phyloP scores from a whole-genome alignment of 164 flowering plant species.

The Buxus sempervirens region DNA sequence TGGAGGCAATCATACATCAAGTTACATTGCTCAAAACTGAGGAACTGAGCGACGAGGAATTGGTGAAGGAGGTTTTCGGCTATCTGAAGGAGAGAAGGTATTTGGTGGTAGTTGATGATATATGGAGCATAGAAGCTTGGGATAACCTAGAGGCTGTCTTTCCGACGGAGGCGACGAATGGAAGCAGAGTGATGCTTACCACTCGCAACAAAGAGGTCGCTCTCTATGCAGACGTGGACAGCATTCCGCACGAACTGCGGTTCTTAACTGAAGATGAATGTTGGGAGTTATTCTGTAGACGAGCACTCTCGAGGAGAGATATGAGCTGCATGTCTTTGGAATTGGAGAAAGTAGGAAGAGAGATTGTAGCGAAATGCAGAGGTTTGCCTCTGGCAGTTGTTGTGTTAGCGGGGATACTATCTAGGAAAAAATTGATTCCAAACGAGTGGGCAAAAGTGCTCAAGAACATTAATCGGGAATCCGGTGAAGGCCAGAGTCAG shows the following conservation, averaged over 20 bases:
- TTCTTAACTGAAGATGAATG: neutral
- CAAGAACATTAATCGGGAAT: neutral
- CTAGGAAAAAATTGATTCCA: neutral
- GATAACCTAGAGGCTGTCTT: neutral
- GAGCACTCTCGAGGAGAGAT: neutral
- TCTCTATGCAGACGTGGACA: neutral
- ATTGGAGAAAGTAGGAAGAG: neutral
- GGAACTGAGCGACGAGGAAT: neutral
- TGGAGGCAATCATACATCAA: neutral
- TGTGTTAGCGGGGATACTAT: neutral
- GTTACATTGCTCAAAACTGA: no score
- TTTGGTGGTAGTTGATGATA: slow-evolving; percentile 8
- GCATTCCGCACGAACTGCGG: neutral
- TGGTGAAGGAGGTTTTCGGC: neutral
- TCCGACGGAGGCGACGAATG: neutral
- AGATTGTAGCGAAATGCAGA: neutral
- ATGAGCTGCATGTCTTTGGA: neutral
- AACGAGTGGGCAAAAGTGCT: neutral
- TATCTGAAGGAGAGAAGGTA: neutral
- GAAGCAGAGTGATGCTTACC: slow-evolving; percentile 1
- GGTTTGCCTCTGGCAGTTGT: slow-evolving; percentile 5
- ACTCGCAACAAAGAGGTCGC: neutral
- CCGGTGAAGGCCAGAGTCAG: neutral
- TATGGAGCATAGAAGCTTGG: slow-evolving; percentile 5
- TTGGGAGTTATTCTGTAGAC: neutral